Percentiles rank a stretch among this genome's conserved stretches.
These are phyloP conservation scores for Coemansia sp. DNA, from an alignment of 192 early-diverging fungal genomes.

Conservation along the genomic window DNA sequence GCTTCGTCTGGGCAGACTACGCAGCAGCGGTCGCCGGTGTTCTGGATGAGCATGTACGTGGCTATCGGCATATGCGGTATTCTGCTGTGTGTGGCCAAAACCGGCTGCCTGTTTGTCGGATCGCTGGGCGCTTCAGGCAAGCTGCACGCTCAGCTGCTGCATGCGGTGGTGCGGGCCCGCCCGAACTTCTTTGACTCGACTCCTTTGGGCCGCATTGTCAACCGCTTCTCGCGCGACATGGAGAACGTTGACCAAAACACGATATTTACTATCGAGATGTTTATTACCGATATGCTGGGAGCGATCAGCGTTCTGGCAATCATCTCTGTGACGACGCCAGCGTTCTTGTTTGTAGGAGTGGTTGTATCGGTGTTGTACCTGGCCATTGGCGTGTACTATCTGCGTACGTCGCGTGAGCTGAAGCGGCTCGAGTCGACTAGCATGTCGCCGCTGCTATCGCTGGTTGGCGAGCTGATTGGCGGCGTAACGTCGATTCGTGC, in stretches of 20 bases:
- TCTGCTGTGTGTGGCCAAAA: conserved; percentile 40
- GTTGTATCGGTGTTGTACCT: conserved; percentile 60
- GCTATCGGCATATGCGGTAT: conserved; percentile 53
- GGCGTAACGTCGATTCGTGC: conserved; percentile 80
- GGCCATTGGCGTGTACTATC: conserved; percentile 65
- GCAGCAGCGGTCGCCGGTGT: conserved; percentile 48
- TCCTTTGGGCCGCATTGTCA: conserved; percentile 80
- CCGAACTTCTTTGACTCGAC: conserved; percentile 86
- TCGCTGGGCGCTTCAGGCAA: conserved; percentile 58
- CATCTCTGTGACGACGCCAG: conserved; percentile 63
- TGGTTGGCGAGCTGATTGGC: conserved; percentile 75
- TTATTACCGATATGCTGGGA: conserved; percentile 54
- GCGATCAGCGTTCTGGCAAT: conserved; percentile 57
- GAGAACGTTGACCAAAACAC: conserved; percentile 68
- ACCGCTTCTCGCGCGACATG: conserved; percentile 85
- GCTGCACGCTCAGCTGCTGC: conserved; percentile 59
- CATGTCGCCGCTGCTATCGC: conserved; percentile 71
- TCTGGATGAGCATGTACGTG: conserved; percentile 67
- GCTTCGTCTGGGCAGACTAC: conserved; percentile 8
- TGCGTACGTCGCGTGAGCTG: conserved; percentile 75
- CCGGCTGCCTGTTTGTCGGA: conserved; percentile 49
- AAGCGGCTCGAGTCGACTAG: conserved; percentile 82
- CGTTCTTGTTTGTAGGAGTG: conserved; percentile 66
- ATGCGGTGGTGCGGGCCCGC: conserved; percentile 61
- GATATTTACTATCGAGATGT: conserved; percentile 53